Base-by-base conservation (phyloP, 805 yeast genomes). In the Yarrowia sp. region DNA sequence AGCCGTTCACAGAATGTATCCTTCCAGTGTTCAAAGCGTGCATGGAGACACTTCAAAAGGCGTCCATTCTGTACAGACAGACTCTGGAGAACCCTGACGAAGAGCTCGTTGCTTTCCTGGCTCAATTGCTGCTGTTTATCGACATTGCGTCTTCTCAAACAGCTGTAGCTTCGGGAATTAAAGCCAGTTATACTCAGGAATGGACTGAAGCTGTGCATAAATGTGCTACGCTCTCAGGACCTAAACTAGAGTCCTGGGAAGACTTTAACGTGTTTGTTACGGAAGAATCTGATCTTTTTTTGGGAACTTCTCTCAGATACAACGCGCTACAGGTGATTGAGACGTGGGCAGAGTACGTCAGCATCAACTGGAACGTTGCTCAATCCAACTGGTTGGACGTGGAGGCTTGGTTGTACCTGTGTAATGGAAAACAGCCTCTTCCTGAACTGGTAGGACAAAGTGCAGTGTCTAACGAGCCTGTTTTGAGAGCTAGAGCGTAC, bases 191-290 rank as follows among this genome's bases (percentile, higher is more conserved):
- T 50, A 63, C n/a, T 18, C 31, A 10, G 47, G 51, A 31, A n/a
- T 58, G 48, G 51, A 38, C 45, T 9, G 33, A 42, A 3, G 41
- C 63, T 14, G 9, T 58, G 6, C 48, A 43, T 42, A 58, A 58
- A 42, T 58, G 63, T 6, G 63, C 63, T 2, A 43, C 63, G 2
- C 42, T 58, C 17, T 43, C 51, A 1, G 63, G 45, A 60, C 55
- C 35, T 66, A 50, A 11, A 44, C 60, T 9, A 32, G 81, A 80
- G 4, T 68, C 67, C n/a, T 89, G 87, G 80, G 73, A 74, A 3
- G 92, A 92, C 71, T 82, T 85, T 71, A 90, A 92, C 71, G 75
- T 74, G 3, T 91, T 84, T 73, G 89, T 90, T 6, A 83, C 92
- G 1, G 87, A 84, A 39, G 92, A 89, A 65, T 80, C 90, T 1